phyloP scores from a whole-genome alignment of 345 rosid species.

The Salix exigua region DNA sequence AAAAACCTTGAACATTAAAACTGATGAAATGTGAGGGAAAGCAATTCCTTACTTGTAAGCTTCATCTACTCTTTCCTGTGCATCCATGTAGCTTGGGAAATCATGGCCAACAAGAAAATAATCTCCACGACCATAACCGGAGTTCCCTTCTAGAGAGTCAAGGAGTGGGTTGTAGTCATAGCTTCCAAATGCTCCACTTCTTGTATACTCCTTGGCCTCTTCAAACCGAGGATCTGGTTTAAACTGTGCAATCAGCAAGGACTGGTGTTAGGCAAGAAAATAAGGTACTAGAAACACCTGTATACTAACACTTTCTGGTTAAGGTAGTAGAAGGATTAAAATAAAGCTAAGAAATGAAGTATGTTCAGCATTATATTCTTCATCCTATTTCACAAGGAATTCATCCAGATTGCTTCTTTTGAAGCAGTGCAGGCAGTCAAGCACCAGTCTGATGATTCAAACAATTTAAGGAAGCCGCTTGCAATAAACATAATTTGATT shows the following conservation, averaged over 20 bases:
- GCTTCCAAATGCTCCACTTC: slow-evolving; percentile 89
- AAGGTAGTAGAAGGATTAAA: not conserved
- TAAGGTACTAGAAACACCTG: no score
- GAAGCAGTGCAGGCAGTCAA: no score
- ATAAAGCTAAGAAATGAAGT: not conserved
- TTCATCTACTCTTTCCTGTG: slow-evolving; percentile 79
- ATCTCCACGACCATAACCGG: slow-evolving; percentile 94
- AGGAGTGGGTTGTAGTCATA: slow-evolving; percentile 87
- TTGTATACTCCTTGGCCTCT: slow-evolving; percentile 79
- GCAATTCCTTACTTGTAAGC: slow-evolving; percentile 70
- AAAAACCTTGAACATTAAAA: not conserved
- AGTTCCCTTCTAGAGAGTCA: slow-evolving; percentile 87
- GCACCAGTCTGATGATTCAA: not conserved
- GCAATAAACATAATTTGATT: not conserved
- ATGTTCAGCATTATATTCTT: no score
- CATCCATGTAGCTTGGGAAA: slow-evolving; percentile 78
- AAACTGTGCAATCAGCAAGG: slow-evolving; percentile 48
- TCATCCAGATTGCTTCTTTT: not conserved
- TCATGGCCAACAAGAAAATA: slow-evolving; percentile 91
- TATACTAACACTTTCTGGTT: no score
- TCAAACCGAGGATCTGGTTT: slow-evolving; percentile 91
- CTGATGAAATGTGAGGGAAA: not conserved
- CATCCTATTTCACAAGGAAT: no score
- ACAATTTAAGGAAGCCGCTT: not conserved
- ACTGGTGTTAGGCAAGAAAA: slow-evolving; percentile 8